phyloP scores from a whole-genome alignment of 352 stramenopile species.

The Pythium dissotocum region DNA sequence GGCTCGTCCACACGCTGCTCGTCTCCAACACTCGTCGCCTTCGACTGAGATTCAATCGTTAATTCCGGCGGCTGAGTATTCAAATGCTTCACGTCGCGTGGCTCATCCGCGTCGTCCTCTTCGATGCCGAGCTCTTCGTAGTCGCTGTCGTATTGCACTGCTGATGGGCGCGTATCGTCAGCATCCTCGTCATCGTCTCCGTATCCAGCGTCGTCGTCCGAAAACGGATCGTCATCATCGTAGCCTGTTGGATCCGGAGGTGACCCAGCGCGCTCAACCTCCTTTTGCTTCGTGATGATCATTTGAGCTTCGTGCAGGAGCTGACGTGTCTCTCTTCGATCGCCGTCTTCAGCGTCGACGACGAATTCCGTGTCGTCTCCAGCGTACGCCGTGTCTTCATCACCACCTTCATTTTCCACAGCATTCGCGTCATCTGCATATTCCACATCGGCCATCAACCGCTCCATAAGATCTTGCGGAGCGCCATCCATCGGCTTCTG shows the following conservation, averaged over 20 bases:
- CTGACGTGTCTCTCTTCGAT: slow-evolving; percentile 35
- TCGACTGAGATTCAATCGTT: neutral
- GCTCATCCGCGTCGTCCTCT: neutral
- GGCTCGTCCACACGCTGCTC: neutral
- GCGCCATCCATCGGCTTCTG: neutral
- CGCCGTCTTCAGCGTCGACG: slow-evolving; percentile 23
- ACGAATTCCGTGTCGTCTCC: slow-evolving; percentile 7
- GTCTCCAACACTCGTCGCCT: neutral
- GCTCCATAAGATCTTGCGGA: neutral
- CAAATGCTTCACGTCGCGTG: neutral
- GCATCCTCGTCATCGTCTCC: slow-evolving; percentile 28
- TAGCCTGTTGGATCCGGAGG: neutral
- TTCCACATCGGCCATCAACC: slow-evolving; percentile 9
- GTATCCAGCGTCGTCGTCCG: slow-evolving; percentile 9
- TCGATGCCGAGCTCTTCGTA: slow-evolving; percentile 2
- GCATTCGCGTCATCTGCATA: neutral
- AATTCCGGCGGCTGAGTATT: neutral
- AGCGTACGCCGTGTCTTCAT: slow-evolving; percentile 3
- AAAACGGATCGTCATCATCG: slow-evolving; percentile 1
- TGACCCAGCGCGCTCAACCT: neutral
- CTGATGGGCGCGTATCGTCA: slow-evolving; percentile 2
- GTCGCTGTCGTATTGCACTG: slow-evolving; percentile 15
- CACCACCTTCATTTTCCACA: neutral
- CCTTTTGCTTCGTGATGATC: slow-evolving; percentile 26
- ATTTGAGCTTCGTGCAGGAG: slow-evolving; percentile 43